phyloP scores from a whole-genome alignment of 495 filamentous ascomycete genomes.

The Penicillium bovifimosum region DNA sequence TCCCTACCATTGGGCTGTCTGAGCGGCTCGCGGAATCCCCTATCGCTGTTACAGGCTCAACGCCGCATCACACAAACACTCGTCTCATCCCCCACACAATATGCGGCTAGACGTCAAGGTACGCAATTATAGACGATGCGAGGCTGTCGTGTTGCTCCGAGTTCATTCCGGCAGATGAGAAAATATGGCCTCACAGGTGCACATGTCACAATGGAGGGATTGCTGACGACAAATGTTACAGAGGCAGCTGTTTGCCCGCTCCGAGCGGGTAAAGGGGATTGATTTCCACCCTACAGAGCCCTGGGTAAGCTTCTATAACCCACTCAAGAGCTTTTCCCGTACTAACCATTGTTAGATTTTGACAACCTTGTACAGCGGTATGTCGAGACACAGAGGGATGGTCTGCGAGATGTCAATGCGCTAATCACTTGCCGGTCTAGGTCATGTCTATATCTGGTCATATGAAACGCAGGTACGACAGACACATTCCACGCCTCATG shows the following conservation, averaged over 20 bases:
- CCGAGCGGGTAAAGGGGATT: slow-evolving; percentile 93
- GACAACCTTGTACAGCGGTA: slow-evolving; percentile 93
- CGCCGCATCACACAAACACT: slow-evolving; percentile 38
- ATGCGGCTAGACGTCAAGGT: slow-evolving; percentile 95
- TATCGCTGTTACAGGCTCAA: slow-evolving; percentile 32
- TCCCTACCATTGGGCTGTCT: slow-evolving; percentile 28
- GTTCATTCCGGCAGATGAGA: neutral
- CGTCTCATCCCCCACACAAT: slow-evolving; percentile 41
- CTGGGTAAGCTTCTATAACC: slow-evolving; percentile 53
- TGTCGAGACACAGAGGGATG: slow-evolving; percentile 19
- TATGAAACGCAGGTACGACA: slow-evolving; percentile 79
- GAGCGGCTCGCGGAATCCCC: slow-evolving; percentile 37
- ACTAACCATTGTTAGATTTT: slow-evolving; percentile 60
- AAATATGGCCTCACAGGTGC: slow-evolving; percentile 18
- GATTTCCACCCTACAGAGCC: slow-evolving; percentile 96
- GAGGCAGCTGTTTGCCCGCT: slow-evolving; percentile 77
- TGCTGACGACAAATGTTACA: slow-evolving; percentile 29
- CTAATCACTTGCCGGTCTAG: slow-evolving; percentile 37
- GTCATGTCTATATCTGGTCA: slow-evolving; percentile 99
- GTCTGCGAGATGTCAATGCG: slow-evolving; percentile 8
- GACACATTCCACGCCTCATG: neutral
- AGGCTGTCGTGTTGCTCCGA: neutral
- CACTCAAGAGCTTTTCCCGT: neutral
- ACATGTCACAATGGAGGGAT: slow-evolving; percentile 13
- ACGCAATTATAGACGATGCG: slow-evolving; percentile 32